phyloP scores from a whole-genome alignment of 1,139 yeast species.

The Blastobotrys persicus region DNA sequence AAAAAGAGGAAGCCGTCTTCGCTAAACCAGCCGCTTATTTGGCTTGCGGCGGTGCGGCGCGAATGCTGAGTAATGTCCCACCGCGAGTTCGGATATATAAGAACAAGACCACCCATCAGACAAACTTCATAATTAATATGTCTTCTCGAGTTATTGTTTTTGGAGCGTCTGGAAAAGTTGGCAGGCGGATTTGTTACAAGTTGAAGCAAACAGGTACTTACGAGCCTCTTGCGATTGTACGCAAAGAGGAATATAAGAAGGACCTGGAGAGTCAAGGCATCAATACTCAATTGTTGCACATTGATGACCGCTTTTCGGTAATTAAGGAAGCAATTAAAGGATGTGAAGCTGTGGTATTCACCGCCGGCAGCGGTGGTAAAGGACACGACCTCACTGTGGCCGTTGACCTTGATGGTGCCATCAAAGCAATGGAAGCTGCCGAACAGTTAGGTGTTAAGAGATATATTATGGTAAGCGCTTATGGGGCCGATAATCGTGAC shows the following conservation, averaged over 20 bases:
- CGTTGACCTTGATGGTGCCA: constrained; percentile 63
- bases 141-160: constrained; percentile 45
- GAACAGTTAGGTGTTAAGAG: constrained; percentile 47
- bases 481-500: constrained; percentile 51
- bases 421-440: constrained; percentile 57
- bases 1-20: too few species aligned
- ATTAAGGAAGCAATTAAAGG: constrained; percentile 45
- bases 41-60: too few species aligned
- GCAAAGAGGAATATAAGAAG: constrained; percentile 47
- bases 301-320: constrained; percentile 43
- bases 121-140: too few species aligned
- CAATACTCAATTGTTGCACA: constrained; percentile 40
- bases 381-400: constrained; percentile 46
- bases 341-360: constrained; percentile 56
- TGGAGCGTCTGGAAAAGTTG: constrained; percentile 66
- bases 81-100: too few species aligned
- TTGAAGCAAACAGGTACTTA: constrained; percentile 33
- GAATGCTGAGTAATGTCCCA: too few species aligned
- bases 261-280: constrained; percentile 41
- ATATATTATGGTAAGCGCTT: constrained; percentile 55
- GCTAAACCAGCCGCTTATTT: too few species aligned
- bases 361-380: constrained; percentile 65
- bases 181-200: constrained; percentile 42
- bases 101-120: too few species aligned
- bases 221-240: constrained; percentile 51